phyloP scores from a whole-genome alignment of 805 yeast species.

The Candida michaelii region DNA sequence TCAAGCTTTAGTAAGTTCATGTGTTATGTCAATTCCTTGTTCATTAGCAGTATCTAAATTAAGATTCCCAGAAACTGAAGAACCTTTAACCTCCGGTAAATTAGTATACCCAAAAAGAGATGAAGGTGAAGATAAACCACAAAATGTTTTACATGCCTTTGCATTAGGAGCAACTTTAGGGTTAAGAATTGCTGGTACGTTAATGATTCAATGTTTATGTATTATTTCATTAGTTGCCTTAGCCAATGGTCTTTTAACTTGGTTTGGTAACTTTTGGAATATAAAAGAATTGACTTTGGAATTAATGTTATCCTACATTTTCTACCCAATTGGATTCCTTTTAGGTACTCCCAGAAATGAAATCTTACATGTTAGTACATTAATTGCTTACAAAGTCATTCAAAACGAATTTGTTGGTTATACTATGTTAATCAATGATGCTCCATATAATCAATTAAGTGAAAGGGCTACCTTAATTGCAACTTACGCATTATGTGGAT shows the following conservation, averaged over 20 bases:
- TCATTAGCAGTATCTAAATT: conserved; percentile 60
- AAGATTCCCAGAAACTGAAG: conserved; percentile 59
- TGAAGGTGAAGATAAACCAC: conserved; percentile 34
- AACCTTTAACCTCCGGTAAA: conserved; percentile 49
- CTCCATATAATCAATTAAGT: conserved; percentile 47
- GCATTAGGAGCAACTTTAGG: conserved; percentile 61
- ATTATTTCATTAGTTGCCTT: conserved; percentile 60
- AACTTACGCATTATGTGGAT: conserved; percentile 63
- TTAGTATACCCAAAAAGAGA: conserved; percentile 47
- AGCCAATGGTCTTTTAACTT: conserved; percentile 53
- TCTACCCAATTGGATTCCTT: conserved; percentile 61
- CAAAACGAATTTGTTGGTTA: conserved; percentile 64
- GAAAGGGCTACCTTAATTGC: conserved; percentile 55
- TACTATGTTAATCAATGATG: conserved; percentile 36
- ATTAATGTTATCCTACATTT: conserved; percentile 54
- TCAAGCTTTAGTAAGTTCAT: conserved; percentile 62
- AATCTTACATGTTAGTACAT: conserved; percentile 48
- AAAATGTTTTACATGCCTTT: conserved; percentile 57
- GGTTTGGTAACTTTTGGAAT: conserved; percentile 66
- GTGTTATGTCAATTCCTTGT: conserved; percentile 70
- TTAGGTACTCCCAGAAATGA: conserved; percentile 56
- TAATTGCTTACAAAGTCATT: conserved; percentile 56
- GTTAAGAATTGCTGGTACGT: conserved; percentile 53
- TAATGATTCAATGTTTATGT: conserved; percentile 58
- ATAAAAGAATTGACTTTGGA: conserved; percentile 51